phyloP scores from a whole-genome alignment of 176 grass and related monocot genomes.

The Phragmites australis region DNA sequence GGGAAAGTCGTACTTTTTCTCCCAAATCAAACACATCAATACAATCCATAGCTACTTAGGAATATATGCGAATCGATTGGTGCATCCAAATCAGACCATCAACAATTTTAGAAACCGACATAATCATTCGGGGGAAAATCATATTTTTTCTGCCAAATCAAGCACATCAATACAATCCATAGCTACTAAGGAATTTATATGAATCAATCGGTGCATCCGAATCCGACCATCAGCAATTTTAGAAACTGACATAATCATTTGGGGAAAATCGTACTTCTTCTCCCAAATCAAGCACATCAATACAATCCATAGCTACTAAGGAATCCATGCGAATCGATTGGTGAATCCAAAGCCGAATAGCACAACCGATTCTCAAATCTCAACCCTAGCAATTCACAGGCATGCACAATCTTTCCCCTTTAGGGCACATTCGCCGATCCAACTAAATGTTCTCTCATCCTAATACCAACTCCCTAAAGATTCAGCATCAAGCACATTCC shows the following conservation, averaged over 20 bases:
- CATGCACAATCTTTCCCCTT: background rate
- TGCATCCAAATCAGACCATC: slow-evolving; percentile 9
- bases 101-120: background rate
- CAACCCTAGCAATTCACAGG: background rate
- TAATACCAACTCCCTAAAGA: slow-evolving; percentile 1
- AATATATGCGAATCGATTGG: background rate
- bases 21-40: background rate
- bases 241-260: background rate
- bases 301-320: background rate
- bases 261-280: background rate
- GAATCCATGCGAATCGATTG: background rate
- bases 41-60: background rate
- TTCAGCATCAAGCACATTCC: background rate
- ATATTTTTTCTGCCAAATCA: background rate
- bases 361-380: background rate
- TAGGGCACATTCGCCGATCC: background rate
- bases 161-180: background rate
- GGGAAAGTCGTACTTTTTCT: background rate
- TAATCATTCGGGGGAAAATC: background rate
- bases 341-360: background rate
- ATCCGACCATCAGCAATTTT: background rate
- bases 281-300: background rate
- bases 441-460: background rate
- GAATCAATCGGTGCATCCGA: background rate
- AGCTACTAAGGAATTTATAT: background rate